A percentile compares a stretch with the other conserved stretches of the same genome.
Evolutionary conservation across 192 early-diverging fungal species (phyloP).

Genomic region (Backusella mclennaniae): DNA sequence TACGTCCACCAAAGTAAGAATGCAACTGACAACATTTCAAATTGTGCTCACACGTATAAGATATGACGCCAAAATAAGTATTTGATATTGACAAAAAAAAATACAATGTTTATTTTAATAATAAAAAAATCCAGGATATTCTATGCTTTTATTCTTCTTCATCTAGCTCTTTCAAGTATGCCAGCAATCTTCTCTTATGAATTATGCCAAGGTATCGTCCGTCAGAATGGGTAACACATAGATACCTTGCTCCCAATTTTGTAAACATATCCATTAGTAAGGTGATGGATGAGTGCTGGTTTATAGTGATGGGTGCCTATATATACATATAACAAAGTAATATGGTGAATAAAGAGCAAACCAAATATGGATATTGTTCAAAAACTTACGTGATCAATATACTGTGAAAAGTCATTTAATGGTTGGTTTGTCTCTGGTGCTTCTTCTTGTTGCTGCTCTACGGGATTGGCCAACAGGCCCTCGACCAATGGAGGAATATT

Average conservation of each 20-base stretch:
- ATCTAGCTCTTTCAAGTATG: constrained; percentile 69
- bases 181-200: constrained; percentile 81
- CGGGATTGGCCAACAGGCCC: background rate
- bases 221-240: constrained; percentile 71
- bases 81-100: too few relatives aligned
- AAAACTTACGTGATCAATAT: constrained; percentile 35
- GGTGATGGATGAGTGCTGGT: constrained; percentile 75
- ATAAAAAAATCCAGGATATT: background rate
- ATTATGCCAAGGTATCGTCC: constrained; percentile 81
- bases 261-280: constrained; percentile 82
- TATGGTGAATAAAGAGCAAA: background rate
- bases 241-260: constrained; percentile 77
- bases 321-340: background rate
- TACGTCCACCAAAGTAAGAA: too few relatives aligned
- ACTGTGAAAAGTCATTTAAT: constrained; percentile 35
- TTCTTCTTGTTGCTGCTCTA: background rate
- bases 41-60: too few relatives aligned
- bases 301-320: constrained; percentile 77
- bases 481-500: background rate
- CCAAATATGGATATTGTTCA: background rate
- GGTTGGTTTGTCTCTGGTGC: background rate
- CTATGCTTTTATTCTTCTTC: constrained; percentile 35
- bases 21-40: too few relatives aligned
- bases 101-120: too few relatives aligned
- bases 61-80: too few relatives aligned